These are phyloP conservation scores for Apophysomyces variabilis DNA, from an alignment of 371 early-diverging fungal species.

Conservation along the genomic window DNA sequence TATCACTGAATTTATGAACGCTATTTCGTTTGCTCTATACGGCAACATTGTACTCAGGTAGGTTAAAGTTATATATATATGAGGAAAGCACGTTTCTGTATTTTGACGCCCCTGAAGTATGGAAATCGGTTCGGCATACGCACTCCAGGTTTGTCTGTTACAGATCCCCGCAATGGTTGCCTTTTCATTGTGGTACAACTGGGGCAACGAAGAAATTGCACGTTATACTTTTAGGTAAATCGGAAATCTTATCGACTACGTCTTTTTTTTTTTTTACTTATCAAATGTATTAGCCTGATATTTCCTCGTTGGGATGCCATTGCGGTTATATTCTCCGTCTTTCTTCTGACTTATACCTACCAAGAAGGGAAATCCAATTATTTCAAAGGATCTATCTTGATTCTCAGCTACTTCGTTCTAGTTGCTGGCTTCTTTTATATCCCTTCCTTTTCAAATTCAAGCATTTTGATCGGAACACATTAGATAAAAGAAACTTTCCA, in stretches of 20 bases:
- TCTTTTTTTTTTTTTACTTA: not conserved
- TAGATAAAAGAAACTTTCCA: not conserved
- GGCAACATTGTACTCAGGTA: constrained; percentile 90
- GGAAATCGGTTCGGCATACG: constrained; percentile 96
- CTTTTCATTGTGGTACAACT: constrained; percentile 75
- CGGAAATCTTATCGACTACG: no score
- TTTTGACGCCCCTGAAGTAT: constrained; percentile 44
- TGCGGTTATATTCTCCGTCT: constrained; percentile 86
- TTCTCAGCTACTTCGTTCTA: constrained; percentile 82
- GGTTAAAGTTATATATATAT: not conserved
- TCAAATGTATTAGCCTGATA: constrained; percentile 70
- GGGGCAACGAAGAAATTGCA: constrained; percentile 45
- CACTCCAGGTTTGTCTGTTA: constrained; percentile 91
- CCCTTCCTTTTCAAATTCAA: constrained; percentile 39
- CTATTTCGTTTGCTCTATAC: constrained; percentile 91
- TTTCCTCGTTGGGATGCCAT: constrained; percentile 94
- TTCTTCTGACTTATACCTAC: constrained; percentile 86
- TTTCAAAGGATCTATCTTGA: constrained; percentile 93
- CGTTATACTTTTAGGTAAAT: constrained; percentile 48
- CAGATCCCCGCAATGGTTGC: constrained; percentile 95
- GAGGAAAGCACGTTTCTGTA: not conserved
- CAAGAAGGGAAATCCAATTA: constrained; percentile 95
- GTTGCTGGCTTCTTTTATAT: constrained; percentile 81
- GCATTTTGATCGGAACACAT: not conserved
- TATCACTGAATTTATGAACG: constrained; percentile 96